Base-by-base conservation (phyloP, 169 alveolate genomes). In the Sarcocystis neurona region DNA sequence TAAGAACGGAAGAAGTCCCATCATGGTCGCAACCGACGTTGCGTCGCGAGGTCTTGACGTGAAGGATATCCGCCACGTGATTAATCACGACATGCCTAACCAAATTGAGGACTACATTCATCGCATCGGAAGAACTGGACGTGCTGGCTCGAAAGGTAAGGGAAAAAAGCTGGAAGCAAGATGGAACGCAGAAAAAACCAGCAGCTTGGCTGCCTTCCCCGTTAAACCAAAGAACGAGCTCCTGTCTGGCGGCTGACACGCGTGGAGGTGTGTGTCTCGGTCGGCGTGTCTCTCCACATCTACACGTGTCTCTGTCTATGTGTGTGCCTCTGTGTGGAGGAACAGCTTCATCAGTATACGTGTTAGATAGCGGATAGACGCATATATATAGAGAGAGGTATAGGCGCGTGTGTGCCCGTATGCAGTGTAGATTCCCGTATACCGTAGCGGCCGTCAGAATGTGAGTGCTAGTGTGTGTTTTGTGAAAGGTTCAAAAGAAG, bases 21-120 rank as follows among this genome's bases (percentile, higher is more conserved):
- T 98, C 84, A 94, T 92, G 95, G 97, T 98, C 60, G 99, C 99
- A n/a, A 98, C 99, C 0, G 99, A 99, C 92, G 99, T 99, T 5
- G 99, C 99, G 23, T 96, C 99, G 48, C 96, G 99, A 85, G 99
- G 99, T 37, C 93, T 98, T 77, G 99, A 99, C 92, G 99, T 99
- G 68, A 98, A 98, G 82, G 99, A 98, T 85, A 97, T 98, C 85
- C 96, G 96, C 89, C 96, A 93, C 90, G 99, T 99, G 23, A 96
- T 99, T 47, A 99, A 99, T 96, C 98, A 97, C 94, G 99, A 99
- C 91, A 97, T 99, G 95, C 99, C 99, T 20, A 96, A 94, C 89
- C 98, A 97, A 72, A 96, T 98, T 32, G 99, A 99, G 95, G 99
- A 98, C 92, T 99, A 99, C 90, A 98, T 99, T 37, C 99, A 99